Evolutionary conservation across 768 basidiomycete genomes (phyloP), one percentile per base, ranked within the genome.

Genomic region (Pisolithus marmoratus): DNA sequence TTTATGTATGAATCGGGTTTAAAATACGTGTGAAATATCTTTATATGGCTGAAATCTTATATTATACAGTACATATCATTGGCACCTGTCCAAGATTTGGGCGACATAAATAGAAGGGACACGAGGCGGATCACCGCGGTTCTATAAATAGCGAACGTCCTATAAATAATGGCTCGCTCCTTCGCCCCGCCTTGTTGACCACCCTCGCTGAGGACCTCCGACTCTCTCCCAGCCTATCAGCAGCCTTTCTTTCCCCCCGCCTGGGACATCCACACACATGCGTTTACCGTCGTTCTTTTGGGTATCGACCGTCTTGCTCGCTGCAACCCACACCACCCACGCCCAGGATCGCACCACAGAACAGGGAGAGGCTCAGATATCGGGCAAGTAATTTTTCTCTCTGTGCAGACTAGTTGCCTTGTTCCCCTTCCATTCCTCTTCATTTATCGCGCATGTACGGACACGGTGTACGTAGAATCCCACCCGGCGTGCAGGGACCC

Each of bases 281-380:
- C 54, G 52, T 50, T 42, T 51, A 17, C 44, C 53, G 60, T 59
- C 61, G 27, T 34, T 65, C 56, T 14, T 62, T 60, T 27, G 55
- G 27, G 38, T 31, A n/a, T 11, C 27, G 5, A 8, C 57, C 41
- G 24, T 43, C 49, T 31, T 61, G 36, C 41, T 53, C 8, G 38
- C 50, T 4, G 14, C 45, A 4, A 38, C 45, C 24, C 29, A 23
- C 17, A 20, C 51, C 6, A 51, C 27, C 20, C 11, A 24, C 7
- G 62, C 66, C 5, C 61, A 64, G 44, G 65, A 69, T 47, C 70
- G 68, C 38, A 62, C 70, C 1, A 61, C 67, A 1, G 71, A 72
- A 47, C 62, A 63, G 12, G 65, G 62, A 19, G 75, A 73, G 54
- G 68, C 70, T 0, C 56, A 69, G 17, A 72, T 74, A n/a, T 57